Conservation (phyloP, 257 asterid genomes). For the Gentiana straminea region DNA sequence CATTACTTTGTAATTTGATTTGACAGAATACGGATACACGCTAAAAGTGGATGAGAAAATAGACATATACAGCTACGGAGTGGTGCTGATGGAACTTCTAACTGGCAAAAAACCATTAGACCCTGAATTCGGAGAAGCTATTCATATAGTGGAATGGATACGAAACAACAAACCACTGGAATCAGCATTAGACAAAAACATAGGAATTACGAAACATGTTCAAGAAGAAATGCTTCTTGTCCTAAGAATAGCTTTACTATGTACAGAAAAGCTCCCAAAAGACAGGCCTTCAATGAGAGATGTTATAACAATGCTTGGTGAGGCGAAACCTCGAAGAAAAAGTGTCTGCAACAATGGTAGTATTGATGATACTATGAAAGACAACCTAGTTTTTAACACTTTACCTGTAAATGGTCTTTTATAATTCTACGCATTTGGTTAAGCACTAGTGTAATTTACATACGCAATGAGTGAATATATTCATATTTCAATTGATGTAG, state of each 20-base stretch:
- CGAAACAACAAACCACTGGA: conserved; percentile 22
- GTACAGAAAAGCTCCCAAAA: conserved; percentile 38
- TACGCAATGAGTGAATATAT: too few relatives aligned
- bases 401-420: conserved; percentile 27
- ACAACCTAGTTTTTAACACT: conserved; percentile 27
- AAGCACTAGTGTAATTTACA: too few relatives aligned
- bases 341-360: conserved; percentile 20
- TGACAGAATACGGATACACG: conserved; percentile 49
- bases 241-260: conserved; percentile 36
- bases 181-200: conserved; percentile 28
- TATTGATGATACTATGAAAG: conserved; percentile 10
- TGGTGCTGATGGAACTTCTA: conserved; percentile 44
- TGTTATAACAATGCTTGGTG: conserved; percentile 43
- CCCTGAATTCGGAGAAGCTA: conserved; percentile 17
- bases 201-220: conserved; percentile 28
- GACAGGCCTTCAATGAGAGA: conserved; percentile 56
- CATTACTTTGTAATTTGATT: neutral
- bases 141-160: conserved; percentile 38
- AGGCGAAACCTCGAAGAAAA: conserved; percentile 49
- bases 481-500: too few relatives aligned
- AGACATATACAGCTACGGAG: conserved; percentile 51
- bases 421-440: neutral
- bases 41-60: conserved; percentile 49
- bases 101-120: conserved; percentile 46
- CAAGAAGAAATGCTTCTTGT: conserved; percentile 52